phyloP scores from a whole-genome alignment of 768 basidiomycete genomes.

The Candolleomyces aberdarensis region DNA sequence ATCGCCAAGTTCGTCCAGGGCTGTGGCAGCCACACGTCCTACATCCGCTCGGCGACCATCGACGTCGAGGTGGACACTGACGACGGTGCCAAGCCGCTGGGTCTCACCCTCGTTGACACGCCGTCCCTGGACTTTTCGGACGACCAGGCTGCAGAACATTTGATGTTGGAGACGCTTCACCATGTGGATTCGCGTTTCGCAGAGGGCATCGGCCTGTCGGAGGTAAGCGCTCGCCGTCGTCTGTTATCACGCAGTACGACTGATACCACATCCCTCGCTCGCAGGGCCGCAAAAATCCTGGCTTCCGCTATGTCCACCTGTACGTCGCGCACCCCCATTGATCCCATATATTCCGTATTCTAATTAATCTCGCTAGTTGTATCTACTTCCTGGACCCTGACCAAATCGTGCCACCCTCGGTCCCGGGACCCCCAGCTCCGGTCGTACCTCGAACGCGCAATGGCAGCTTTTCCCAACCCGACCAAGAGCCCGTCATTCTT shows the following conservation, averaged over 20 bases:
- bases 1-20: slow-evolving; percentile 83
- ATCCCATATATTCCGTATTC: slow-evolving; percentile 1
- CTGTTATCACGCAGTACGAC: slow-evolving; percentile 14
- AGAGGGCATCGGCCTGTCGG: slow-evolving; percentile 58
- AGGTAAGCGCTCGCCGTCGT: slow-evolving; percentile 51
- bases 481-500: slow-evolving; percentile 73
- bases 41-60: slow-evolving; percentile 67
- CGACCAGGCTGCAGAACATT: slow-evolving; percentile 58
- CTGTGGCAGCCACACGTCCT: slow-evolving; percentile 66
- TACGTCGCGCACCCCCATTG: slow-evolving; percentile 34
- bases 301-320: slow-evolving; percentile 82
- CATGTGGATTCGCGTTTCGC: slow-evolving; percentile 71
- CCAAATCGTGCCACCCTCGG: slow-evolving; percentile 68
- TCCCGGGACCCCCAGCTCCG: slow-evolving; percentile 64
- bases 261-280: slow-evolving; percentile 16
- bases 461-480: slow-evolving; percentile 69
- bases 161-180: slow-evolving; percentile 63
- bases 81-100: slow-evolving; percentile 45
- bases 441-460: slow-evolving; percentile 65
- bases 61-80: slow-evolving; percentile 64
- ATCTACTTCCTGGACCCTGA: slow-evolving; percentile 89
- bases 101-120: slow-evolving; percentile 76
- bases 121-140: slow-evolving; percentile 77
- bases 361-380: slow-evolving; percentile 46
- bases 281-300: slow-evolving; percentile 54